Evolutionary conservation across 305 asterid genomes (phyloP), one percentile per base, ranked within the genome.

Genomic region (Fraxinus sp.): DNA sequence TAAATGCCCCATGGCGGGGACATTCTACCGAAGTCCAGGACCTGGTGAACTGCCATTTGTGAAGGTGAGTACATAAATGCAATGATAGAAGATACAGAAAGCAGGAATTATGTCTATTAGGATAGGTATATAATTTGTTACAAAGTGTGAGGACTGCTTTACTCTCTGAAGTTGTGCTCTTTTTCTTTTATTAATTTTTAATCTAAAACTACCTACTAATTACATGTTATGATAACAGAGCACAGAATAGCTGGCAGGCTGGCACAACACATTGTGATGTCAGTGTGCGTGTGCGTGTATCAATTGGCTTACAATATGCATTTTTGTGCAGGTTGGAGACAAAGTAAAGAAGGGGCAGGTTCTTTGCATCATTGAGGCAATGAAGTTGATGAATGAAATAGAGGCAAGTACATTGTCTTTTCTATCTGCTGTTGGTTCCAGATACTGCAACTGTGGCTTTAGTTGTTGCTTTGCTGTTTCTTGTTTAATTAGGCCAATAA

Each of bases 301-400:
- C n/a, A n/a, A n/a, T n/a, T 55, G 66, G 8, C 66, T 85, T 74
- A 79, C 77, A 64, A 76, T 32, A 68, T 78, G 79, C 83, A 41
- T n/a, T 55, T 66, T 84, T 81, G 76, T 83, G 74, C 92, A 95
- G 99, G 93, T 94, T 71, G 99, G 97, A 55, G 98, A 93, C 87
- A 92, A 91, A 84, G 97, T 95, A 44, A 87, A 90, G 89, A 94
- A 95, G 91, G 98, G 99, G 80, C 98, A 95, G 86, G 92, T 94
- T 78, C 78, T 95, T 46, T 95, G 99, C 96, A 94, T 95, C 81
- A 90, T 94, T 83, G 97, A 95, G 87, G 98, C 99, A 76, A 94
- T 95, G 99, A 95, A 95, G 85, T 87, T 95, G 95, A 94, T 95
- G 98, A 95, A 95, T 83, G 99, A 95, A 87, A 95, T 95, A 44